Base-by-base conservation (phyloP, 2,329 filamentous ascomycete genomes). In the Colletotrichum sansevieriae region DNA sequence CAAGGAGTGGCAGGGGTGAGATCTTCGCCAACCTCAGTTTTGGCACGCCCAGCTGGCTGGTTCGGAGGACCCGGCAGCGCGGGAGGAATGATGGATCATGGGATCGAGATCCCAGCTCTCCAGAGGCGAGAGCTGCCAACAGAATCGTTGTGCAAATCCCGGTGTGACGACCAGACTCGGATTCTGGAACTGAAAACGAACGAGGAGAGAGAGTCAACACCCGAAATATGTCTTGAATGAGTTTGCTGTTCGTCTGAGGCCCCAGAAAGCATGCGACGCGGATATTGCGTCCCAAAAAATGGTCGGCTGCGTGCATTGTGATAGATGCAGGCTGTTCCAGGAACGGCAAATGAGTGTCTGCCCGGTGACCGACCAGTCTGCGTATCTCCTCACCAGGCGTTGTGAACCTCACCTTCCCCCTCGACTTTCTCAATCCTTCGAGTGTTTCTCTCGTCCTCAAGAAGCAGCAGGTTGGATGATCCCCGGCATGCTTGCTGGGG, bases 31-130 rank as follows among this genome's bases (percentile, higher is more conserved):
- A 47, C 35, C n/a, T 33, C 18, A 55, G 22, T 25, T 18, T 56
- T 18, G 15, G 54, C 20, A 35, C 52, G 58, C 55, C 65, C 61
- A 65, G 33, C 65, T 47, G 61, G 33, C 47, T 43, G 65, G 65
- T 68, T 59, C 41, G 54, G 61, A 65, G 65, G 47, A 43, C 55
- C 54, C 54, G 54, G 61, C 62, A 41, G 15, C 33, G 59, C 54
- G 61, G 61, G 65, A 29, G 46, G 47, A 43, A 29, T 15, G 39
- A 13, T 51, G 65, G 60, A 29, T 15, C 33, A 13, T 51, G 65
- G 60, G 44, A 51, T 29, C 29, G 35, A 15, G 46, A 61, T 61
- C 58, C 58, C 7, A 6, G 58, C 33, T 33, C 39, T 9, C 25
- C 22, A 29, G 33, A 22, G 3, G 6, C 18, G 41, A 33, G 35